These are phyloP conservation scores for Cystobasidium slooffiae DNA, from an alignment of 1,284 basidiomycete species.

Conservation along the genomic window DNA sequence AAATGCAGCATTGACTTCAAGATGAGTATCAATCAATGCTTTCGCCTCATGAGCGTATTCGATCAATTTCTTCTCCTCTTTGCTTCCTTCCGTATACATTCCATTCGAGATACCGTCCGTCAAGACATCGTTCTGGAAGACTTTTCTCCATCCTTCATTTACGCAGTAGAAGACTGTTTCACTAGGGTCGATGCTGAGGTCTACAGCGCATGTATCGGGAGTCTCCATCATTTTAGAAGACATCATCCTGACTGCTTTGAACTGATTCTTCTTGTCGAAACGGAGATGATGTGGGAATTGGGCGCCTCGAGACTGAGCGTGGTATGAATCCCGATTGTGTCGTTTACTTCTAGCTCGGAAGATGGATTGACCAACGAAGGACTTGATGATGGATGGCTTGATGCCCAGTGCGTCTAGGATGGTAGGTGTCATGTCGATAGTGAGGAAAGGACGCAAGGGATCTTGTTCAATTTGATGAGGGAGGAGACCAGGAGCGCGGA, in stretches of 20 bases:
- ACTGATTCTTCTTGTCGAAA: background rate
- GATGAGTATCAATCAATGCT: conserved; percentile 4
- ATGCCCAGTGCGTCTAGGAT: conserved; percentile 34
- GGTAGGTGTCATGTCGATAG: conserved; percentile 25
- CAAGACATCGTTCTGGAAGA: conserved; percentile 2
- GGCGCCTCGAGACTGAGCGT: conserved; percentile 22
- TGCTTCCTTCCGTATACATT: conserved; percentile 11
- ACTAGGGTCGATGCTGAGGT: conserved; percentile 14
- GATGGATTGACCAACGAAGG: conserved; percentile 30
- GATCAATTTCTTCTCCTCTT: conserved; percentile 14
- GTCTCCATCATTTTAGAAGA: background rate
- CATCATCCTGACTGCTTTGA: conserved; percentile 6
- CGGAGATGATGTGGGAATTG: conserved; percentile 20
- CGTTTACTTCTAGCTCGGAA: conserved; percentile 10
- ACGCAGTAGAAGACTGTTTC: conserved; percentile 33
- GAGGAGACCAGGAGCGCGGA: conserved; percentile 15
- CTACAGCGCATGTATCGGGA: conserved; percentile 26
- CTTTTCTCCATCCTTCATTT: conserved; percentile 17
- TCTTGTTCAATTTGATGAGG: conserved; percentile 19
- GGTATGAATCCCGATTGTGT: conserved; percentile 19
- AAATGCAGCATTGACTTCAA: conserved; percentile 14
- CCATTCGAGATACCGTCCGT: conserved; percentile 17
- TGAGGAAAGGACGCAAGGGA: background rate
- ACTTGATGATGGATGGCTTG: conserved; percentile 7
- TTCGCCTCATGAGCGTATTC: conserved; percentile 31